phyloP scores from a whole-genome alignment of 177 flowering plant species.

The Vitis hybrid region DNA sequence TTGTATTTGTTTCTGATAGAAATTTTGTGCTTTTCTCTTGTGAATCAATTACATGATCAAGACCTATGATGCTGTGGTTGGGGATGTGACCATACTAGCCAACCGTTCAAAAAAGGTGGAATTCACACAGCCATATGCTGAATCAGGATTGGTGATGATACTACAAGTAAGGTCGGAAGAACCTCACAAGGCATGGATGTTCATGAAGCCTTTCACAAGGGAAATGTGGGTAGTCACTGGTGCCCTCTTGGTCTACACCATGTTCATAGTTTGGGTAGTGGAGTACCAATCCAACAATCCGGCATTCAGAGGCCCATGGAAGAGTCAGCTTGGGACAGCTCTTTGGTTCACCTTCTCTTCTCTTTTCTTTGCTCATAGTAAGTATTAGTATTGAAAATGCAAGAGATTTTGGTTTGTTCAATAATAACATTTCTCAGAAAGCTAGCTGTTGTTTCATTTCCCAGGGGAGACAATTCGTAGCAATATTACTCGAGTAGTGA shows the following conservation, averaged over 20 bases:
- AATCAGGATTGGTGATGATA: too few relatives aligned
- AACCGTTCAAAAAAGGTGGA: slow-evolving; percentile 3
- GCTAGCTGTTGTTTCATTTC: too few relatives aligned
- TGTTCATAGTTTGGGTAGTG: slow-evolving; percentile 3
- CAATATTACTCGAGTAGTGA: too few relatives aligned
- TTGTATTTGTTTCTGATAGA: too few relatives aligned
- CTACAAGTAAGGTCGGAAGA: not conserved
- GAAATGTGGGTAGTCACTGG: slow-evolving; percentile 40
- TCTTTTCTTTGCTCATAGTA: too few relatives aligned
- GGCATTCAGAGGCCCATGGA: slow-evolving; percentile 13
- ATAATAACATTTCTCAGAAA: too few relatives aligned
- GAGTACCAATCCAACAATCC: slow-evolving; percentile 4
- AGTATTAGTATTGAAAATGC: too few relatives aligned
- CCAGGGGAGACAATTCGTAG: too few relatives aligned
- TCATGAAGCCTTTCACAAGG: slow-evolving; percentile 44
- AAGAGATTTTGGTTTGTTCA: too few relatives aligned
- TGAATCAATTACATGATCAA: not conserved
- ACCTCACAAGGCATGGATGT: slow-evolving; percentile 10
- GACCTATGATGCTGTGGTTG: too few relatives aligned
- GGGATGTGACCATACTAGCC: not conserved
- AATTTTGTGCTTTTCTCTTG: too few relatives aligned
- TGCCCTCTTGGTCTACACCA: slow-evolving; percentile 40
- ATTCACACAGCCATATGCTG: slow-evolving; percentile 3
- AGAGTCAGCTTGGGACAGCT: slow-evolving; percentile 15
- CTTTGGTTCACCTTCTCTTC: too few relatives aligned